Percentiles rank a stretch among this genome's conserved stretches.
Evolutionary conservation across 495 filamentous ascomycete genomes (phyloP).

Genomic region (Delitschia confertaspora): DNA sequence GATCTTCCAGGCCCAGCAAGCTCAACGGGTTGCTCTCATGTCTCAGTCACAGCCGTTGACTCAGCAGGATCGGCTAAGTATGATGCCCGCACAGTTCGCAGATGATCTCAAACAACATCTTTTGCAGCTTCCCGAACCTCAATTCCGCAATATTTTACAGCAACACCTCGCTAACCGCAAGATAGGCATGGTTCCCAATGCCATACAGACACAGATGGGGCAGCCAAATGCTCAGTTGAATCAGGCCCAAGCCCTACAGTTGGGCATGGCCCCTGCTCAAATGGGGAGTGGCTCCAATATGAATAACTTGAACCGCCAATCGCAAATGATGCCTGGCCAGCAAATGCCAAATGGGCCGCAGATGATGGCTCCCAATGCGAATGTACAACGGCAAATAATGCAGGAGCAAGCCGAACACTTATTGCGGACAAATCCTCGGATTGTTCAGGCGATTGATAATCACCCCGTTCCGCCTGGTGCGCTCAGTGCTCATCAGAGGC

Average conservation of each 20-base stretch:
- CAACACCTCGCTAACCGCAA: constrained; percentile 8
- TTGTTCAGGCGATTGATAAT: constrained; percentile 12
- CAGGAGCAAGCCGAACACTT: neutral
- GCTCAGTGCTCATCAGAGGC: constrained; percentile 4
- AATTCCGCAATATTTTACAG: constrained; percentile 15
- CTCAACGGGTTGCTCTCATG: constrained; percentile 5
- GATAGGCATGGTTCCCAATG: neutral
- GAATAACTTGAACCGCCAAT: constrained; percentile 1
- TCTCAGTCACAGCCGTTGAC: constrained; percentile 20
- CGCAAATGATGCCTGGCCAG: constrained; percentile 13
- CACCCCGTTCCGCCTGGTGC: constrained; percentile 11
- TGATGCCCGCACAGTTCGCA: constrained; percentile 18
- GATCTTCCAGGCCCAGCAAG: constrained; percentile 23
- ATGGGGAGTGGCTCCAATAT: constrained; percentile 16
- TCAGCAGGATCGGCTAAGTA: constrained; percentile 10
- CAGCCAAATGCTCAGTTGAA: constrained; percentile 20
- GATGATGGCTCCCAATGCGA: no score
- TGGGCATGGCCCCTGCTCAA: constrained; percentile 7
- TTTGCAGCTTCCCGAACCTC: constrained; percentile 13
- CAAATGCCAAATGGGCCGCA: constrained; percentile 11
- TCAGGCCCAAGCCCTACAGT: constrained; percentile 8
- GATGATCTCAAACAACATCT: constrained; percentile 24
- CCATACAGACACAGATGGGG: constrained; percentile 2
- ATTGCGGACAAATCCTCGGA: constrained; percentile 14
- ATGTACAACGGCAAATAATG: no score